Evolutionary conservation across 1,139 yeast species (phyloP), one percentile per base, ranked within the genome.

Genomic region (Hansenula lynferdii): DNA sequence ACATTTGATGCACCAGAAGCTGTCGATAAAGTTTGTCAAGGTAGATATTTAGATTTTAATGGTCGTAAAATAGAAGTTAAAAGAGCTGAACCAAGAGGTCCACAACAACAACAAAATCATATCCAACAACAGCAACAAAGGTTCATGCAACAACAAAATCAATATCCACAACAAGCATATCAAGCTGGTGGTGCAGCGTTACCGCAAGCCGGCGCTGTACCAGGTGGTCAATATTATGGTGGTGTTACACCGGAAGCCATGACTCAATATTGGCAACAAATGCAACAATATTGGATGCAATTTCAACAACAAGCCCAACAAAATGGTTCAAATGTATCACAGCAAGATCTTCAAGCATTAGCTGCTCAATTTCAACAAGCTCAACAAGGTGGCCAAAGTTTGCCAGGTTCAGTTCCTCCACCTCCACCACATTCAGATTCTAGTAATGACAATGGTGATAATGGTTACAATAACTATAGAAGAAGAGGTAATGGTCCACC

Each of bases 1-100:
- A 92, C 99, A 9, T 92, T 85, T 62, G 98, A 92, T 57, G 79
- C 95, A 21, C 96, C 96, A 26, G 92, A 84, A 38, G 97, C 97
- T 11, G 97, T 92, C 33, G 98, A 92, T 56, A 74, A 82, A 53
- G 96, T 89, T 42, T 84, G 95, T 43, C 85, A 81, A 42, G 84
- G 83, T 60, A 85, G 85, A 64, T 86, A 80, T 57, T 74, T 89
- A 48, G 79, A 83, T 42, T 80, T 89, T 50, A 89, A 89, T 59
- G 96, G 95, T 38, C 86, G 84, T 61, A 80, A 87, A 35, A 87
- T 92, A 77, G 98, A 92, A 64, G 96, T 92, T 44, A 92, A 92
- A 64, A 78, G 96, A 53, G 99, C 99, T n/a, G 97, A 90, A 60
- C 97, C 98, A 47, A 77, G 97, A 61, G 80, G 72, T 64, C 62